Evolutionary conservation across 441 rosid genomes (phyloP), one percentile per base, ranked within the genome.

Genomic region (Brassica hybrid): DNA sequence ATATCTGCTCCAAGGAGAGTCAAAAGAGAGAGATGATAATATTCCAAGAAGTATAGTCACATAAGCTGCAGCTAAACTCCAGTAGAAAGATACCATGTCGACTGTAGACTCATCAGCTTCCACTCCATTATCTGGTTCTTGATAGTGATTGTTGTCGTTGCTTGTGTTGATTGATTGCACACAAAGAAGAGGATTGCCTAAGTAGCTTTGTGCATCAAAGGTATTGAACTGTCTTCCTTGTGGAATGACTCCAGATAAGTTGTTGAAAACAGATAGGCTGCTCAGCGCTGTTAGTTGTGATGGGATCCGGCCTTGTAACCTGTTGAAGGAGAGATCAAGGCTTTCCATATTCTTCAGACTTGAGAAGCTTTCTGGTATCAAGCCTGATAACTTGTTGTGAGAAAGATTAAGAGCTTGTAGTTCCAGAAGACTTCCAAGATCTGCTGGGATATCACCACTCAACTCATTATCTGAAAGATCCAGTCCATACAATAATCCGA

Each of bases 401-500:
- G 79, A 77, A 0, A 81, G 19, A 56, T 79, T 79, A 7, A 74
- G 8, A 2, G 43, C 66, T 9, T 3, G 45, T 4, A 79, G 18
- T 1, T 13, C 1, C 9, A 0, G 4, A 1, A 79, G 54, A 2
- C 18, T 43, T 43, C 72, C 82, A 9, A 79, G 50, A 27, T 54
- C 41, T 10, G 2, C 1, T 9, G 78, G 82, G 9, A 79, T 79
- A 0, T 25, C 56, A 38, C 82, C 68, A 0, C 30, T 68, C 10
- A 79, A 13, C 3, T 74, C 17, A 25, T 74, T 79, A 21, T 16
- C 1, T 3, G 79, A 74, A 7, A 79, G 72, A 27, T 79, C 82
- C 14, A 63, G 0, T 25, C 75, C 71, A n/a, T 4, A 2, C 50
- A 79, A 10, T 1, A 6, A 0, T 0, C 2, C 0, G 23, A 67